Base-by-base conservation (phyloP, 768 basidiomycete species). In the Mycena polygramma region DNA sequence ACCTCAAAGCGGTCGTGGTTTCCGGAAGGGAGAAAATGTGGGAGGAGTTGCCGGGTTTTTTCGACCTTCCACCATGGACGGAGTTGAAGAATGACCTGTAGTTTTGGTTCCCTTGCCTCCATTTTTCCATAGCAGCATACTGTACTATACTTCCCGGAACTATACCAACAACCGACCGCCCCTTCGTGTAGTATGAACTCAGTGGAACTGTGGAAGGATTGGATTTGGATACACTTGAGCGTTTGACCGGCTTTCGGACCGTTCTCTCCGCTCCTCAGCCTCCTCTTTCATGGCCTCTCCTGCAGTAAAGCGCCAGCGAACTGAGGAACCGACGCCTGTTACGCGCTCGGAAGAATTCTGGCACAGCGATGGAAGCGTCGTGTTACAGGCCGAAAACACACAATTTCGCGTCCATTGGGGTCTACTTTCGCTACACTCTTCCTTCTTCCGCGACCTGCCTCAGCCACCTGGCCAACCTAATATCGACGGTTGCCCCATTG, bases 331-430 rank as follows among this genome's bases (percentile, higher is more conserved):
- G 54, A 30, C 30, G 30, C 19, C 53, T 7, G 39, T 57, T 39
- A 57, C 54, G 20, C 54, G 54, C 20, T 57, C 54, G 20, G 54
- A 39, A 41, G 11, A 41, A 30, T 30, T 30, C 37, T 71, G 70
- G 70, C 37, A 67, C 37, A 7, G 36, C 11, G 70, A 71, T 39
- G 70, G 70, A 7, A 71, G 62, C 17, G 52, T 71, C 26, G 70
- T 71, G 0, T 14, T 71, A 4, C 57, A 62, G 20, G 65, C 55
- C 13, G 9, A 41, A 17, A 37, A 39, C 10, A 66, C 35, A 0
- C 64, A 61, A 53, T 70, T 70, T 36, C 43, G 64, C 19, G 69
- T 70, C 35, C 65, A 71, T n/a, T 67, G 70, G 64, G 26, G 35
- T 45, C 26, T 67, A 13, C 53, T 71, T 2, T 24, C 65, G 7